Base-by-base conservation (phyloP, 805 yeast species). In the Phaffomyces thermotolerans region DNA sequence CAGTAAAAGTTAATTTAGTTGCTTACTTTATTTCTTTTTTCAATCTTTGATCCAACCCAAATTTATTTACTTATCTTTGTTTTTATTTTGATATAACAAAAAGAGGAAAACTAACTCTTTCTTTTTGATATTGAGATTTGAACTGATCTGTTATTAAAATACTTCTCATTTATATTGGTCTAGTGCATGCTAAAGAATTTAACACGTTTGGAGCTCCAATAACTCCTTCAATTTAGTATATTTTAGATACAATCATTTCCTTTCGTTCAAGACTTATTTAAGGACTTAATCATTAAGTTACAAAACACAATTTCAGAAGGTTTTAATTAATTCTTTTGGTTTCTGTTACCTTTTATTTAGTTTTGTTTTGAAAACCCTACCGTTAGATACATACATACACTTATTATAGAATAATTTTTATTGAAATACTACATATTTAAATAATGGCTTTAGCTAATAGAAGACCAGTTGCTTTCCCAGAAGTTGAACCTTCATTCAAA, bases 381-480 rank as follows among this genome's bases (percentile, higher is more conserved):
- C 15, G 17, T 24, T 31, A 37, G 37, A 12, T 14, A 13, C 29
- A 27, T n/a, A 37, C 23, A 37, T 8, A 25, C 18, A 34, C 3
- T 27, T 27, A 27, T 27, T 27, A 27, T 27, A 27, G 29, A 27
- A 27, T 27, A 10, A 27, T 9, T 27, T 27, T 27, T 27, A 27
- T 5, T 31, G 14, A 31, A n/a, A n/a, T 25, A 25, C 4, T 8
- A n/a, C 29, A 20, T 5, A 20, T 20, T 20, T 20, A 30, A 4
- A 56, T 25, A 37, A 78, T 78, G 84, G 84, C 84, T 45, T 69
- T 78, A 65, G 78, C 84, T 48, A 80, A 78, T 58, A 73, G 81
- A 68, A 76, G 82, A 70, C 83, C 83, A 24, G 69, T 76, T 42
- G 75, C 72, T 31, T 66, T 77, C 52, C 75, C 80, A 25, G 59